A percentile compares a stretch with the other conserved stretches of the same genome.
phyloP scores from a whole-genome alignment of 192 early-diverging fungal genomes.

The Oehlia diaphana region DNA sequence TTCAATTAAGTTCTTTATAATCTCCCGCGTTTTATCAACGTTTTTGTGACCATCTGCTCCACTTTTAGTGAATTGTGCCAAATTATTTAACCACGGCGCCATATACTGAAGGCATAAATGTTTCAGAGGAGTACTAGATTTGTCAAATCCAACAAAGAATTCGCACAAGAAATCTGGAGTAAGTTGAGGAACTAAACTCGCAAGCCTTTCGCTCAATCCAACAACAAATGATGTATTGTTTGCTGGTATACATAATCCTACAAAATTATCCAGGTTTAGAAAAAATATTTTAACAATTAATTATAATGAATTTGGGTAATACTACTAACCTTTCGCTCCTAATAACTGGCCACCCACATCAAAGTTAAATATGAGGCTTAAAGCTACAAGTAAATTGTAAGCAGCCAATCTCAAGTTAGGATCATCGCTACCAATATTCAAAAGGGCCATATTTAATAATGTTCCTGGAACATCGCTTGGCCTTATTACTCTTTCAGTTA shows the following conservation, averaged over 20 bases:
- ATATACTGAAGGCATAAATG: constrained; percentile 87
- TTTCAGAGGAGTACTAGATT: constrained; percentile 70
- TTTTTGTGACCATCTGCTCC: constrained; percentile 50
- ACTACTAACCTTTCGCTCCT: constrained; percentile 57
- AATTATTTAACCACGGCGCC: constrained; percentile 83
- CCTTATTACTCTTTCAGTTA: constrained; percentile 72
- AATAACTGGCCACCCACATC: constrained; percentile 80
- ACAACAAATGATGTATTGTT: constrained; percentile 87
- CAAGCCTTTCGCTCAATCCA: constrained; percentile 79
- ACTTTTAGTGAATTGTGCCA: constrained; percentile 61
- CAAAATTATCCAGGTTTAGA: background rate
- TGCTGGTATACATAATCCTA: constrained; percentile 84
- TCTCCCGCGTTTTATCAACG: constrained; percentile 67
- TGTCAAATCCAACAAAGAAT: constrained; percentile 78
- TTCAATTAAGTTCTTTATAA: constrained; percentile 77
- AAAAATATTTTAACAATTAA: background rate
- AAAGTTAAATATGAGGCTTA: constrained; percentile 80
- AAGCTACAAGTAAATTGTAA: constrained; percentile 88
- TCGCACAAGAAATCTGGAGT: constrained; percentile 90
- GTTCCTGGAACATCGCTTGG: constrained; percentile 90
- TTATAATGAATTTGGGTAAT: background rate
- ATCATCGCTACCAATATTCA: constrained; percentile 85
- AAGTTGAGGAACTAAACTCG: constrained; percentile 70
- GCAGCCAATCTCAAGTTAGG: constrained; percentile 77
- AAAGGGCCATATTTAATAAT: constrained; percentile 88